These are phyloP conservation scores for Phaeoacremonium minimum DNA, from an alignment of 2,329 filamentous ascomycete genomes.

Conservation along the genomic window DNA sequence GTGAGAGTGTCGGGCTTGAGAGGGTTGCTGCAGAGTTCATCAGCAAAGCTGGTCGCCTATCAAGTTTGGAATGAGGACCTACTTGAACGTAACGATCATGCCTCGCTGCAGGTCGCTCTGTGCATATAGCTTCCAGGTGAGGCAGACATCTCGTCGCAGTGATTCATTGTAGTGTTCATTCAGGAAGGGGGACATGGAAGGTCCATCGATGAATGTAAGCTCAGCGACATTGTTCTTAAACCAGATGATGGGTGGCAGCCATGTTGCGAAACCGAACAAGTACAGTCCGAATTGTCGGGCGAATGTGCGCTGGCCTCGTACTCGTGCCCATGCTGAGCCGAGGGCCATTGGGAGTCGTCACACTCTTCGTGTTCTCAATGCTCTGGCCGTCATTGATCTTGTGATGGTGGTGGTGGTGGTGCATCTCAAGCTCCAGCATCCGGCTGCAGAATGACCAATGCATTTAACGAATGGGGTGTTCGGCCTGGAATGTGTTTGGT, in stretches of 20 bases:
- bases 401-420: too few relatives aligned
- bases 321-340: constrained; percentile 29
- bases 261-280: constrained; percentile 51
- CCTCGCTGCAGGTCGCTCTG: constrained; percentile 59
- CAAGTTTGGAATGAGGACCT: constrained; percentile 22
- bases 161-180: constrained; percentile 62
- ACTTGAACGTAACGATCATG: constrained; percentile 72
- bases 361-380: too few relatives aligned
- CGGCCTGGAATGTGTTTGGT: too few relatives aligned
- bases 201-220: constrained; percentile 51
- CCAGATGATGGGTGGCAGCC: constrained; percentile 58
- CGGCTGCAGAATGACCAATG: too few relatives aligned
- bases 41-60: constrained; percentile 3
- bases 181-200: constrained; percentile 74
- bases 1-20: constrained; percentile 62
- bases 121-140: constrained; percentile 56
- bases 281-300: constrained; percentile 35
- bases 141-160: constrained; percentile 47
- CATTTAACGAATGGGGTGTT: too few relatives aligned
- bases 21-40: constrained; percentile 58
- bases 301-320: constrained; percentile 15
- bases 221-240: constrained; percentile 59
- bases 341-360: constrained; percentile 24
- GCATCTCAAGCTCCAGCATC: too few relatives aligned
- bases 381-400: too few relatives aligned